Conservation (phyloP, 345 rosid species). For the Mangifera indica region DNA sequence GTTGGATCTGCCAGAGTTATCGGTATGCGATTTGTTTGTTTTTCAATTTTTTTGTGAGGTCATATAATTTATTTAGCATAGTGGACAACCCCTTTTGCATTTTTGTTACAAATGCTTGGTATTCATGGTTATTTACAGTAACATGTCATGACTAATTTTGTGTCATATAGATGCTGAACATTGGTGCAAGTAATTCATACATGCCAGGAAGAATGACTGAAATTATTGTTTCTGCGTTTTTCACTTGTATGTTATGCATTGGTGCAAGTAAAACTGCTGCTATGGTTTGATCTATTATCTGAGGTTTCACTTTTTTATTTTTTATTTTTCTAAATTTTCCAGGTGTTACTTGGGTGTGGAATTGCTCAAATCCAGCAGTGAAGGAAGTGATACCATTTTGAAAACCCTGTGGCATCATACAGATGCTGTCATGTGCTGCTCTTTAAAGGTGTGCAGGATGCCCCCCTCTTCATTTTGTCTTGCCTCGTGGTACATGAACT, state of each 20-base stretch:
- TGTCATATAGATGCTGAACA: neutral
- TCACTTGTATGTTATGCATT: neutral
- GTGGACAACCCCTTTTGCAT: neutral
- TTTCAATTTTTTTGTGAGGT: neutral
- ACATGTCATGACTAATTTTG: neutral
- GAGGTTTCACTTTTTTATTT: neutral
- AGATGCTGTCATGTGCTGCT: slow-evolving; percentile 97
- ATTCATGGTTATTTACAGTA: neutral
- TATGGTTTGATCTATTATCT: slow-evolving; percentile 7
- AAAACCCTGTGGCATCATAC: slow-evolving; percentile 95
- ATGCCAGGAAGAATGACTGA: neutral
- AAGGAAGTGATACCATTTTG: slow-evolving; percentile 72
- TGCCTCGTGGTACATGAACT: neutral
- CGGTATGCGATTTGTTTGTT: slow-evolving; percentile 39
- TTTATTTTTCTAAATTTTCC: slow-evolving; percentile 13
- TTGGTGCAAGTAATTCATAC: neutral
- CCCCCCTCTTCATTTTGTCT: neutral
- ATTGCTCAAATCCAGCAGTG: slow-evolving; percentile 61
- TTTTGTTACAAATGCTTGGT: neutral
- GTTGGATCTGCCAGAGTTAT: slow-evolving; percentile 96
- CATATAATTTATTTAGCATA: neutral
- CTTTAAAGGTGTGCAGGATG: slow-evolving; percentile 61
- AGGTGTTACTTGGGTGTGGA: slow-evolving; percentile 95
- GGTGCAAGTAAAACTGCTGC: neutral
- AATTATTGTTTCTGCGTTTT: neutral